phyloP scores from a whole-genome alignment of 2,329 filamentous ascomycete species.

The Leptographium wingfieldii region DNA sequence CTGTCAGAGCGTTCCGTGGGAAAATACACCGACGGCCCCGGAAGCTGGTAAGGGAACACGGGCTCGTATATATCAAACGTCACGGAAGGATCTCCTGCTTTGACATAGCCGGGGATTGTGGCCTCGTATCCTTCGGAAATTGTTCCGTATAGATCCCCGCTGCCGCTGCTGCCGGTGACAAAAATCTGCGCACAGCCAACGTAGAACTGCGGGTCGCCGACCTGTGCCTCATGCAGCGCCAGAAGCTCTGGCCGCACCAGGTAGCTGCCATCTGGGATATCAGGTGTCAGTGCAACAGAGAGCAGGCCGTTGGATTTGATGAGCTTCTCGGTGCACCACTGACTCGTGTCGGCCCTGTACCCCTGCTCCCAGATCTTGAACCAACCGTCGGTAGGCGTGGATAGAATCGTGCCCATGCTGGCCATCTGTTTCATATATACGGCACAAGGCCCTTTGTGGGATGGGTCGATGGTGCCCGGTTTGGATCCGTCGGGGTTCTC shows the following conservation, averaged over 20 bases:
- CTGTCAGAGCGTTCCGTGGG: slow-evolving; percentile 17
- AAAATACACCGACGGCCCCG: slow-evolving; percentile 43
- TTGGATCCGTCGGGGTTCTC: slow-evolving; percentile 41
- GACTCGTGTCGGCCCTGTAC: slow-evolving; percentile 38
- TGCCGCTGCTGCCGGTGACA: slow-evolving; percentile 28
- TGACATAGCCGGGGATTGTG: slow-evolving; percentile 54
- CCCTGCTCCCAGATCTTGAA: slow-evolving; percentile 65
- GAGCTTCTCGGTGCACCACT: slow-evolving; percentile 62
- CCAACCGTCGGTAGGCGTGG: slow-evolving; percentile 51
- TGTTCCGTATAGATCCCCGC: slow-evolving; percentile 12
- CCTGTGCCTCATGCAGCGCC: slow-evolving; percentile 50
- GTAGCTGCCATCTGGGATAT: slow-evolving; percentile 53
- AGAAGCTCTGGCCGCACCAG: slow-evolving; percentile 60
- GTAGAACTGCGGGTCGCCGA: slow-evolving; percentile 58
- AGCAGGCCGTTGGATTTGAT: slow-evolving; percentile 52
- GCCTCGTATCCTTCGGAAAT: slow-evolving; percentile 38
- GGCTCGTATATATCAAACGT: slow-evolving; percentile 43
- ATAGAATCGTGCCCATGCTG: slow-evolving; percentile 37
- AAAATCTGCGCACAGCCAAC: slow-evolving; percentile 60
- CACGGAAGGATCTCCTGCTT: slow-evolving; percentile 39
- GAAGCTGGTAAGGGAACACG: slow-evolving; percentile 44
- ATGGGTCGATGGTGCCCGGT: slow-evolving; percentile 43
- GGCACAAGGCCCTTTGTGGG: slow-evolving; percentile 56
- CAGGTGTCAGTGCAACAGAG: slow-evolving; percentile 46
- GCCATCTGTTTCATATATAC: slow-evolving; percentile 61